Percentiles rank a stretch among this genome's conserved stretches.
These are phyloP conservation scores for Syzygium aromaticum DNA, from an alignment of 345 rosid genomes.

Conservation along the genomic window DNA sequence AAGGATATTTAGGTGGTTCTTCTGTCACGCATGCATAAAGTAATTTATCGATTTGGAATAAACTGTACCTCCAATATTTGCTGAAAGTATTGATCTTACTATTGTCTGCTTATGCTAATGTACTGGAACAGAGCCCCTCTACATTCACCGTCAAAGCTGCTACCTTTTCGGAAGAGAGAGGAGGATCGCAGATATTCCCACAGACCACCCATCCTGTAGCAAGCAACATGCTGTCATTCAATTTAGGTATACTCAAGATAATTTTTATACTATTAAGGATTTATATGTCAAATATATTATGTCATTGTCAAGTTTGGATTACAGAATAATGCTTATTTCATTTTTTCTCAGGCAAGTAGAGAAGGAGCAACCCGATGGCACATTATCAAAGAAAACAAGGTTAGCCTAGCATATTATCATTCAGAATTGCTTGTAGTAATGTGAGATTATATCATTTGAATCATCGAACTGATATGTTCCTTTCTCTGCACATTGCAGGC, in stretches of 20 bases:
- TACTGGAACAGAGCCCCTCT: constrained; percentile 68
- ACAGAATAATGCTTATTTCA: not conserved
- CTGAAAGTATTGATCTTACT: not conserved
- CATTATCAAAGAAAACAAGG: constrained; percentile 52
- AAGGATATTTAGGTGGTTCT: not conserved
- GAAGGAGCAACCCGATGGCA: constrained; percentile 74
- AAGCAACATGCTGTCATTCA: constrained; percentile 97
- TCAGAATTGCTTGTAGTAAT: not conserved
- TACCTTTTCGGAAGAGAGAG: constrained; percentile 96
- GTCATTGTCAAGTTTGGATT: not conserved
- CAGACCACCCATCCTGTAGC: constrained; percentile 99
- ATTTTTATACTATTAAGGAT: not conserved
- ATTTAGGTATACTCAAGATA: constrained; percentile 39
- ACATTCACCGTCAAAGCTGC: constrained; percentile 92
- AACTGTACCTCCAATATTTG: not conserved
- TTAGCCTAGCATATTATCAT: constrained; percentile 7
- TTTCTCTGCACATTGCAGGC: constrained; percentile 36
- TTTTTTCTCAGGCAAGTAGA: constrained; percentile 58
- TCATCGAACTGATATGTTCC: not conserved
- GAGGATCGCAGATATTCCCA: constrained; percentile 86
- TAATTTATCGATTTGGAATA: not conserved
- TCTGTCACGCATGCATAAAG: not conserved
- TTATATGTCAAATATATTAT: not conserved
- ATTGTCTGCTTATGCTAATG: constrained; percentile 2
- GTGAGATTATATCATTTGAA: not conserved